Base-by-base conservation (phyloP, 768 basidiomycete species). In the Serendipita vermifera region DNA sequence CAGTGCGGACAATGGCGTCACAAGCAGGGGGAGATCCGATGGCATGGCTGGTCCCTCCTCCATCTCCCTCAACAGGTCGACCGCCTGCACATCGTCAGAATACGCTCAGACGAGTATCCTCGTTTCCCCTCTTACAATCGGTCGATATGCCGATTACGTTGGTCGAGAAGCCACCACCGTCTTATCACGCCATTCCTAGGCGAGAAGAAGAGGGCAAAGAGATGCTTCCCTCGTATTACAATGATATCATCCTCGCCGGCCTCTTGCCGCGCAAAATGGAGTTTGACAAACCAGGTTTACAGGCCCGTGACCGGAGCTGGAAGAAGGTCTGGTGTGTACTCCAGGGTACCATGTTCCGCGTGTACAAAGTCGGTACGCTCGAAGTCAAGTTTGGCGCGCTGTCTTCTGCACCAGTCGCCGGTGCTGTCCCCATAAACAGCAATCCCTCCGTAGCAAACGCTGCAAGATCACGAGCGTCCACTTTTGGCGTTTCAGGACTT, bases 261-360 rank as follows among this genome's bases (percentile, higher is more conserved):
- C 75, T 82, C 55, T 78, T 99, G 72, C 85, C 85, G 1, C 80
- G 87, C 43, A 99, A 99, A 74, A 79, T 92, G 81, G 96, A 99
- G 73, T 98, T 99, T 65, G 72, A 70, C 3, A 69, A 76, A 9
- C 90, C 92, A 0, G 92, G 92, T 5, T 73, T 88, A 2, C 88
- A 94, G 67, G 83, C 93, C 5, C 79, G 75, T 65, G 93, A 98
- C 66, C 74, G 96, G 41, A 88, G 90, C 64, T 99, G 96, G 96
- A 78, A 87, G 58, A 74, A 87, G 51, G 81, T 85, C 53, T 75
- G 92, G 61, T 87, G 89, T 65, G 86, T 93, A 63, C 70, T 99
- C 26, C 89, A 96, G 64, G 96, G 96, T 40, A 97, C 96, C n/a
- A 73, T 75, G 59, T 81, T 98, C 66, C 78, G 79, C 61, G 75